Evolutionary conservation across 164 flowering plant genomes (phyloP).

Genomic region (Magnolia sinica): DNA sequence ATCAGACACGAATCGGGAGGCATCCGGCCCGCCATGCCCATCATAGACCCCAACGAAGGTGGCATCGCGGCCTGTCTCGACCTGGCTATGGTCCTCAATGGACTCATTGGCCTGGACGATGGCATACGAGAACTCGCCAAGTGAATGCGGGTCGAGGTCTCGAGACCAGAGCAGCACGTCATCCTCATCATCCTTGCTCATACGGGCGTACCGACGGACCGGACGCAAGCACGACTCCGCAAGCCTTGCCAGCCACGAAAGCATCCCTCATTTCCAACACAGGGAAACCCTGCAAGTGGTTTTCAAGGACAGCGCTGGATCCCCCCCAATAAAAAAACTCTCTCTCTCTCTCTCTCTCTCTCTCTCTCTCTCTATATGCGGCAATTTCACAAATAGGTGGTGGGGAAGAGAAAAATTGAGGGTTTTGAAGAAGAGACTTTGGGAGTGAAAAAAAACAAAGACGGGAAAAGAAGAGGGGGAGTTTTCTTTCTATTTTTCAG

Average conservation of each 20-base stretch:
- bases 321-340: not conserved
- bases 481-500: not conserved
- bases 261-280: constrained; percentile 77
- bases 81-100: constrained; percentile 85
- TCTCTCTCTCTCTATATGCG: constrained; percentile 1
- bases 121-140: constrained; percentile 72
- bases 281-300: not conserved
- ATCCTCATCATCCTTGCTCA: constrained; percentile 59
- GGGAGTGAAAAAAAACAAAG: not conserved
- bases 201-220: constrained; percentile 57
- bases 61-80: constrained; percentile 48
- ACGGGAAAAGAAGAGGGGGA: not conserved
- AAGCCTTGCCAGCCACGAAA: constrained; percentile 56
- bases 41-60: constrained; percentile 79
- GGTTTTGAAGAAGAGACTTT: not conserved
- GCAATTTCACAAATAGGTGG: not conserved
- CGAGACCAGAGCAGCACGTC: constrained; percentile 57
- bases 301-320: not conserved
- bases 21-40: constrained; percentile 85
- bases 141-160: constrained; percentile 55
- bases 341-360: constrained; percentile 1
- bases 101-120: constrained; percentile 66
- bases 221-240: constrained; percentile 54
- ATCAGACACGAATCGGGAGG: constrained; percentile 55
- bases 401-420: not conserved